Evolutionary conservation across 1,139 yeast genomes (phyloP), one percentile per base, ranked within the genome.

Genomic region (Geotrichum histeridarum): DNA sequence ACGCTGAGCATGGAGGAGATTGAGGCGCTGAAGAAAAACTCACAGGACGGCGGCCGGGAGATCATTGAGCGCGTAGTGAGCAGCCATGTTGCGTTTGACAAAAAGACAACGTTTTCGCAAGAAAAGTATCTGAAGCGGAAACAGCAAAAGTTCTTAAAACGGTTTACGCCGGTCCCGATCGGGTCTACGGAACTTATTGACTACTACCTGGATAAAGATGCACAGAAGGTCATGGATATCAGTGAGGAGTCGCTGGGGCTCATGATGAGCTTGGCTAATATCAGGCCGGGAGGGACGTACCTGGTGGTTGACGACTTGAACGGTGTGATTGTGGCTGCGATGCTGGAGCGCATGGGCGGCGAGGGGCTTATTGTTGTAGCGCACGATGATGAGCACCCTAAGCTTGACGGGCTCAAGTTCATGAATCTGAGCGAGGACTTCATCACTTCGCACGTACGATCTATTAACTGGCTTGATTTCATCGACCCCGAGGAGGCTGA

Each of bases 361-460:
- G 73, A 81, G 50, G 99, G 98, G 14, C 75, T 81, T 9, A 81
- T 94, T 48, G 78, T 89, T 3, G 77, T 88, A 33, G 76, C 85
- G 2, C 97, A 93, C 70, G 99, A 91, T 64, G 88, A 90, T 67
- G 99, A 93, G 67, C 97, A 91, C 66, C 83, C 96, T 6, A 91
- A 90, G 64, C 73, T 84, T 41, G 86, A 85, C 60, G 81, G 86
- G 0, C 72, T 93, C 58, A 79, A 80, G 58, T 82, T 82, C 66
- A 78, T 91, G 51, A 69, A 68, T 51, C 82, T 79, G 64, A 68
- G 85, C 1, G 80, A 78, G 33, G 80, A 78, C 15, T 70, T 77
- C 52, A 74, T 81, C 30, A 71, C 76, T 27, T 67, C 72, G 35
- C 80, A 83, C 75, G 79, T 93, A 48, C 81, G 83, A 63, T 79